A percentile compares a stretch with the other conserved stretches of the same genome.
phyloP scores from a whole-genome alignment of 345 rosid species.

The Gossypium turneri region DNA sequence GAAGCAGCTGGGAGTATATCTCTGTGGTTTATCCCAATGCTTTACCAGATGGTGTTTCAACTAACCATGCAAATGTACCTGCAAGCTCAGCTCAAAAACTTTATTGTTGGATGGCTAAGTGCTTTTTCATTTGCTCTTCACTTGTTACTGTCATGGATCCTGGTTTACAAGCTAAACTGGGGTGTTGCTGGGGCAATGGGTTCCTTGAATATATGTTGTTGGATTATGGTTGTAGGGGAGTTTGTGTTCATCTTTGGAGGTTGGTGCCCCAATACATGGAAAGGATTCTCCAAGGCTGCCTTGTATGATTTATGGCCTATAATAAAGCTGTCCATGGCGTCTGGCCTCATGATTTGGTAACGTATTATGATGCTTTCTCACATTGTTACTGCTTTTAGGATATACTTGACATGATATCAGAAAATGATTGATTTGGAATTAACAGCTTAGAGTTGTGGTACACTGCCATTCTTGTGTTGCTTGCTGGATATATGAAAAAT shows the following conservation, averaged over 20 bases:
- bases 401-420: too few species aligned
- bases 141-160: neutral
- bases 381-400: neutral
- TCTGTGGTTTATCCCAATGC: constrained; percentile 3
- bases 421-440: neutral
- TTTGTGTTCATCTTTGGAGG: constrained; percentile 19
- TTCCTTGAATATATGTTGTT: constrained; percentile 14
- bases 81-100: constrained; percentile 15
- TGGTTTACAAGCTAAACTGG: constrained; percentile 14
- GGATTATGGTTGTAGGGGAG: constrained; percentile 5
- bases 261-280: constrained; percentile 26
- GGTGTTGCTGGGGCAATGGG: constrained; percentile 21
- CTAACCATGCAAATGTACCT: constrained; percentile 15
- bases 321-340: constrained; percentile 11
- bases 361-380: neutral
- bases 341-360: constrained; percentile 21
- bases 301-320: neutral
- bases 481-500: constrained; percentile 68
- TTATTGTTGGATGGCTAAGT: constrained; percentile 9
- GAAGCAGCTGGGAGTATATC: neutral
- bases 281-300: constrained; percentile 21
- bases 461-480: constrained; percentile 49
- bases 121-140: constrained; percentile 2
- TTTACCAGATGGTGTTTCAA: neutral
- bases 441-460: constrained; percentile 80